A percentile compares a stretch with the other conserved stretches of the same genome.
Conservation (phyloP, 1,139 yeast species). For the Blastobotrys capitulatus region DNA sequence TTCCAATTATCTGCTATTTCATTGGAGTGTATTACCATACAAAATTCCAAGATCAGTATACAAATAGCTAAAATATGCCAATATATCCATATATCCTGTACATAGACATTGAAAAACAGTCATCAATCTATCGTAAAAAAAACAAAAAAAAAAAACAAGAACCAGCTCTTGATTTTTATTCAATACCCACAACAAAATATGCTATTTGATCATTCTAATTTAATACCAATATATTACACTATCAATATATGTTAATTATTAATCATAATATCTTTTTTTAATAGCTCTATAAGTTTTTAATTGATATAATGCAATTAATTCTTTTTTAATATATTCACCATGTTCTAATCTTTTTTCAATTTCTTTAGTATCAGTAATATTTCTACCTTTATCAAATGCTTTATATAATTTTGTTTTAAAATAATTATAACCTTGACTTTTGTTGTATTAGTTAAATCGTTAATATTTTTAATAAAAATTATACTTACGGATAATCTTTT, state of each 20-base stretch:
- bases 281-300: constrained; percentile 33
- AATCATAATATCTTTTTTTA: constrained; percentile 31
- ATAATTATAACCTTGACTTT: constrained; percentile 28
- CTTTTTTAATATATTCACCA: constrained; percentile 37
- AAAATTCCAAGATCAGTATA: no score
- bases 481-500: constrained; percentile 33
- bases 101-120: no score
- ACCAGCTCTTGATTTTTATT: no score
- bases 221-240: no score
- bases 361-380: constrained; percentile 17
- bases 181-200: no score
- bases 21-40: no score
- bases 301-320: constrained; percentile 32
- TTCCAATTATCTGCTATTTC: no score
- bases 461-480: background rate
- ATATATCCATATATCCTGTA: no score
- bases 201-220: no score
- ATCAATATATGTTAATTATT: background rate
- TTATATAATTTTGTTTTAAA: constrained; percentile 27
- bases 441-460: constrained; percentile 7
- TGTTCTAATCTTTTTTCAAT: constrained; percentile 29
- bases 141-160: no score
- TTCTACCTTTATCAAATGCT: constrained; percentile 28
- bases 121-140: no score
- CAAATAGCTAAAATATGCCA: no score